phyloP scores from a whole-genome alignment of 2,329 filamentous ascomycete genomes.

The Cordyceps tenuipes region DNA sequence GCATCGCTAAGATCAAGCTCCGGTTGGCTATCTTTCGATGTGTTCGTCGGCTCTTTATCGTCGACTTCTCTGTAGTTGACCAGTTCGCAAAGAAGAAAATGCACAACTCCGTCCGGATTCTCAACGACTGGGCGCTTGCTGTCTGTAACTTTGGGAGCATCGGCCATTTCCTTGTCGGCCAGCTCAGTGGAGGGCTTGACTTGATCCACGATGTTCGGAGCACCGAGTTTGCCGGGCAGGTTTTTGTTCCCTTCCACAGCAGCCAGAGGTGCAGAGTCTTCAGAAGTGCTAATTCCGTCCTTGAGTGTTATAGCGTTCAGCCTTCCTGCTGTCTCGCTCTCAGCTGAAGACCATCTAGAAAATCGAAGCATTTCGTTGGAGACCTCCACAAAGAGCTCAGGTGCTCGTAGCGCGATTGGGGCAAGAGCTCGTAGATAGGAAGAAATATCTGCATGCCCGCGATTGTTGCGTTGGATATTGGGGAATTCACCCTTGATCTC shows the following conservation, averaged over 20 bases:
- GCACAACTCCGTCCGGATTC: constrained; percentile 88
- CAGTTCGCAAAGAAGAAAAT: constrained; percentile 88
- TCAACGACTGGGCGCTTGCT: constrained; percentile 78
- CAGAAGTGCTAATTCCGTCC: constrained; percentile 20
- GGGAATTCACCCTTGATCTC: constrained; percentile 79
- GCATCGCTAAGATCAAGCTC: constrained; percentile 23
- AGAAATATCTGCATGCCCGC: constrained; percentile 56
- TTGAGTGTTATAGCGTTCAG: constrained; percentile 34
- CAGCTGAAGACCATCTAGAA: constrained; percentile 44
- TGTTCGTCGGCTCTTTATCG: constrained; percentile 57
- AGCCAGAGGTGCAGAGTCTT: constrained; percentile 13
- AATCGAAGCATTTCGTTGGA: constrained; percentile 79
- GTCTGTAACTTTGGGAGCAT: constrained; percentile 59
- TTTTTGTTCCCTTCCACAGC: constrained; percentile 11
- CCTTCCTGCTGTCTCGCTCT: constrained; percentile 23
- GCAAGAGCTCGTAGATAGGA: constrained; percentile 70
- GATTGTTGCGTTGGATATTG: constrained; percentile 37
- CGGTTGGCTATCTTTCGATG: constrained; percentile 34
- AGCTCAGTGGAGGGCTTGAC: constrained; percentile 54
- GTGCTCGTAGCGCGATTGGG: constrained; percentile 70
- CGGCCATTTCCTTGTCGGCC: constrained; percentile 51
- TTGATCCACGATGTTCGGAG: constrained; percentile 26
- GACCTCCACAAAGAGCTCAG: constrained; percentile 78
- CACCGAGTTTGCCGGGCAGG: constrained; percentile 13
- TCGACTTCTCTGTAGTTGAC: constrained; percentile 88